phyloP scores from a whole-genome alignment of 371 early-diverging fungal genomes.

The Syncephalastrum contaminatum region DNA sequence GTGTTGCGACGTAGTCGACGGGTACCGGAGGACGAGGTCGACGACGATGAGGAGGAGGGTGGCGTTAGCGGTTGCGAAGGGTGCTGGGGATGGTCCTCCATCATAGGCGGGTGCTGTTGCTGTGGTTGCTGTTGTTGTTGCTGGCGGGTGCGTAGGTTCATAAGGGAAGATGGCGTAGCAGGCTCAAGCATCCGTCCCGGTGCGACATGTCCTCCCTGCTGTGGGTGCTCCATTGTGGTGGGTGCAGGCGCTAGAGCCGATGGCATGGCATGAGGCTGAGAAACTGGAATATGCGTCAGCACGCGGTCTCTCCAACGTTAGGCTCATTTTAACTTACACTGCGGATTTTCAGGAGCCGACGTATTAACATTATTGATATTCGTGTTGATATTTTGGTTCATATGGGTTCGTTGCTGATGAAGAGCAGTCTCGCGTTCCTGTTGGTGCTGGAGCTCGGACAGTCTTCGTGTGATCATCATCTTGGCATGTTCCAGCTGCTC shows the following conservation, averaged over 20 bases:
- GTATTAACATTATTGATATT: slow-evolving; percentile 1
- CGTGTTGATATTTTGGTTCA: not conserved
- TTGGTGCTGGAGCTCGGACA: slow-evolving; percentile 33
- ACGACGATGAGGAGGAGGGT: too few relatives aligned
- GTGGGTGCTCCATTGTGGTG: too few relatives aligned
- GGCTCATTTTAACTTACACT: not conserved
- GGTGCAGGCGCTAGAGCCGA: not conserved
- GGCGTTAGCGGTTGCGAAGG: slow-evolving; percentile 4
- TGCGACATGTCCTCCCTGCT: too few relatives aligned
- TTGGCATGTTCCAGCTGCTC: slow-evolving; percentile 46
- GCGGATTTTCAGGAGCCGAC: not conserved
- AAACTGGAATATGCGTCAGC: not conserved
- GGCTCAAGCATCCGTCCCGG: slow-evolving; percentile 37
- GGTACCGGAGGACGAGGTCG: too few relatives aligned
- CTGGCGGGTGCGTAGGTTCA: slow-evolving; percentile 28
- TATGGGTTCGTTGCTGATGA: slow-evolving; percentile 3
- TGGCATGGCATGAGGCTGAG: slow-evolving; percentile 12
- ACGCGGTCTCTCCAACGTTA: too few relatives aligned
- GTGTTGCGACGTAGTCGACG: too few relatives aligned
- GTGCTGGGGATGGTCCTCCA: not conserved
- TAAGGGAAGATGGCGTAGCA: slow-evolving; percentile 64
- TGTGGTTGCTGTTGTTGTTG: slow-evolving; percentile 7
- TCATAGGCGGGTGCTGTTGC: not conserved
- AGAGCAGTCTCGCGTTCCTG: slow-evolving; percentile 13
- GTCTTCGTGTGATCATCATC: slow-evolving; percentile 30